These are phyloP conservation scores for Cucurbita argyrosperma DNA, from an alignment of 306 rosid genomes.

Conservation along the genomic window DNA sequence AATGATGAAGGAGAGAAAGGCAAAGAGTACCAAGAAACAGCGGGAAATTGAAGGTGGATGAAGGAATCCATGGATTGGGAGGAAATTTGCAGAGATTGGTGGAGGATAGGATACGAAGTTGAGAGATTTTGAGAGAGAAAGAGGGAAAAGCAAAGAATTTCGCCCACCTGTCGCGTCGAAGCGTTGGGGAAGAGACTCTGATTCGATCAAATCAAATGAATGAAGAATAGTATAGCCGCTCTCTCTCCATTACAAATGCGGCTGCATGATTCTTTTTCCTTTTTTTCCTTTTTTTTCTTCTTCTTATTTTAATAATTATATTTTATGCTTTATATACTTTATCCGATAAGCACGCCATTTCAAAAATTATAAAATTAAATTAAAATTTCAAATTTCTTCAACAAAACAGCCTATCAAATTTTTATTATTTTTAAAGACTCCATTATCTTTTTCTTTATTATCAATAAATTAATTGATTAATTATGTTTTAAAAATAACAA, in stretches of 20 bases:
- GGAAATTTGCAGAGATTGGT: not conserved
- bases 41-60: constrained; percentile 24
- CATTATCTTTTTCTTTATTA: not conserved
- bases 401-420: too few species aligned
- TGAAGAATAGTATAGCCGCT: not conserved
- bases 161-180: too few species aligned
- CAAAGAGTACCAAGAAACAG: constrained; percentile 32
- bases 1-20: constrained; percentile 8
- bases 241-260: not conserved
- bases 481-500: not conserved
- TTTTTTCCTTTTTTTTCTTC: too few species aligned
- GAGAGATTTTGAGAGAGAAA: too few species aligned
- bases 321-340: too few species aligned
- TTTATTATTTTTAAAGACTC: not conserved
- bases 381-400: too few species aligned
- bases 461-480: not conserved
- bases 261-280: not conserved
- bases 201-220: not conserved
- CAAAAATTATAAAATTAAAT: too few species aligned
- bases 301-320: too few species aligned
- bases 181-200: not conserved
- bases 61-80: constrained; percentile 37
- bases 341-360: too few species aligned
- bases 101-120: not conserved
- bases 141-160: too few species aligned